Evolutionary conservation across 176 grass and related monocot genomes (phyloP).

Genomic region (Carex myosuroides): DNA sequence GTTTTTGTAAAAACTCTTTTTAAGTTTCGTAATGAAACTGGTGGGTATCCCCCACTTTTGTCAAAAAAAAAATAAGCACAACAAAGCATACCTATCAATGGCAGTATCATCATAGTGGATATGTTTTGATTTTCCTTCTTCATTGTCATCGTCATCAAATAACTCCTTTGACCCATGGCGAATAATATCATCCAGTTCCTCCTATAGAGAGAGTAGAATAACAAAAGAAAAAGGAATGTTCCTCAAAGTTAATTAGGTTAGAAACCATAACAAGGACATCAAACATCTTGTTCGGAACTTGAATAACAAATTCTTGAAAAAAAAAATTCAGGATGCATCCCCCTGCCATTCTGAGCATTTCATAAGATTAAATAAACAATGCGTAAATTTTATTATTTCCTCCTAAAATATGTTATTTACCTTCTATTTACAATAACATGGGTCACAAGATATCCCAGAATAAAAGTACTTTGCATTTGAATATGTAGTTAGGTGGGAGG

Average conservation of each 20-base stretch:
- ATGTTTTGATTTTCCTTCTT: conserved; percentile 85
- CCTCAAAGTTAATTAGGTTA: conserved; percentile 12
- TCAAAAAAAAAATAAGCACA: conserved; percentile 1
- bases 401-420: neutral
- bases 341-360: neutral
- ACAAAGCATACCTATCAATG: conserved; percentile 66
- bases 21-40: too few relatives aligned
- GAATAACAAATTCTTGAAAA: neutral
- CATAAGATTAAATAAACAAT: conserved; percentile 25
- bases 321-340: neutral
- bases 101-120: conserved; percentile 95
- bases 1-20: too few relatives aligned
- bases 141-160: conserved; percentile 89
- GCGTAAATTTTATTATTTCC: neutral
- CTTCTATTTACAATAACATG: neutral
- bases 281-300: neutral
- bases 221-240: neutral
- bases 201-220: conserved; percentile 40
- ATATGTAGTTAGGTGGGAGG: neutral
- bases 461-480: neutral
- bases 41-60: too few relatives aligned
- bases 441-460: neutral
- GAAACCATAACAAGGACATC: neutral
- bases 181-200: conserved; percentile 98
- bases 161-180: conserved; percentile 97